Evolutionary conservation across 2,329 filamentous ascomycete species (phyloP).

Genomic region (Diaporthe sp.): DNA sequence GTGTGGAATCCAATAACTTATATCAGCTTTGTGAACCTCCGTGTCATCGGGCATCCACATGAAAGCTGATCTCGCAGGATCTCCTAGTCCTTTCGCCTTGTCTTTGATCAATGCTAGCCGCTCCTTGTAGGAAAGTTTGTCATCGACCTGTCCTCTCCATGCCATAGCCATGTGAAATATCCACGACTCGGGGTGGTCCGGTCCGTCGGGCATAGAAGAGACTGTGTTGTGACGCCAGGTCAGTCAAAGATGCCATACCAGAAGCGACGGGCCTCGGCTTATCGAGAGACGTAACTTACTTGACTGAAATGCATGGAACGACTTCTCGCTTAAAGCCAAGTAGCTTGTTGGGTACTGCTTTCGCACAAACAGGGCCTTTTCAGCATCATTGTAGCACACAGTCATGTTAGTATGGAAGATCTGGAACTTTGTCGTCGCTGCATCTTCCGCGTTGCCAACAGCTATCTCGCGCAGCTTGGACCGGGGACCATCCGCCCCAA

Average conservation of each 20-base stretch:
- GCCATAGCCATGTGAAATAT: conserved; percentile 24
- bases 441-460: conserved; percentile 4
- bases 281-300: background rate
- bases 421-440: conserved; percentile 14
- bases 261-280: no score
- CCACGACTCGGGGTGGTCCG: conserved; percentile 12
- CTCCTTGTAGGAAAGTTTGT: conserved; percentile 4
- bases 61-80: conserved; percentile 15
- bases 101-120: conserved; percentile 15
- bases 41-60: conserved; percentile 18
- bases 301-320: conserved; percentile 18
- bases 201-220: conserved; percentile 17
- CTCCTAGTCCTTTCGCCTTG: conserved; percentile 3
- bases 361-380: background rate
- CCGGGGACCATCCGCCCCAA: conserved; percentile 10
- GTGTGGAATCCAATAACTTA: conserved; percentile 16
- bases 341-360: conserved; percentile 23
- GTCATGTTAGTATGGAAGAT: conserved; percentile 21
- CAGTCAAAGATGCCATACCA: background rate
- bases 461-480: conserved; percentile 25
- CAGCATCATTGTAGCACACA: conserved; percentile 17
- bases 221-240: background rate
- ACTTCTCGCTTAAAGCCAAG: conserved; percentile 12
- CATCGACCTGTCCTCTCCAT: conserved; percentile 5
- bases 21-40: conserved; percentile 22